Evolutionary conservation across 2,329 filamentous ascomycete genomes (phyloP).

Genomic region (Fusarium sp.): DNA sequence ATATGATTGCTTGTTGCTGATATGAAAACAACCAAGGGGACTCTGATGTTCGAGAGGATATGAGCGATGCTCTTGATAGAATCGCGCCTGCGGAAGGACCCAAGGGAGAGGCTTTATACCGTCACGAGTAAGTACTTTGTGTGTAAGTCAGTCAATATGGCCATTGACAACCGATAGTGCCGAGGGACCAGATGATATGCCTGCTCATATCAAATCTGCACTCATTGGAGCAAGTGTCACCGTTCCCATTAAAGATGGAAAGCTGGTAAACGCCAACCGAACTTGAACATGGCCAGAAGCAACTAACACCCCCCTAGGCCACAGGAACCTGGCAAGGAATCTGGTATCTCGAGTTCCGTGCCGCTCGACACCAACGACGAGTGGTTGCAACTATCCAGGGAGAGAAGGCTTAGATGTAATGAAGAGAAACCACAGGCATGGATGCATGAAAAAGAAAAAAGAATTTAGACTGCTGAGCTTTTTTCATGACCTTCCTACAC

Average conservation of each 20-base stretch:
- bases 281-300: background rate
- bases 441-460: conserved; percentile 3
- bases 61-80: conserved; percentile 92
- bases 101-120: conserved; percentile 80
- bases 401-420: conserved; percentile 66
- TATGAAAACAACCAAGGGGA: conserved; percentile 63
- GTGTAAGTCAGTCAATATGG: background rate
- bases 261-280: conserved; percentile 67
- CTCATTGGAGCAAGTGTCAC: conserved; percentile 90
- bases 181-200: conserved; percentile 95
- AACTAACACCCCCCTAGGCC: conserved; percentile 55
- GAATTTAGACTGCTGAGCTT: conserved; percentile 33
- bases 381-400: conserved; percentile 96
- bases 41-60: conserved; percentile 86
- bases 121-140: conserved; percentile 68
- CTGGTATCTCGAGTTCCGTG: conserved; percentile 93
- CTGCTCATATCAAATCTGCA: conserved; percentile 94
- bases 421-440: conserved; percentile 5
- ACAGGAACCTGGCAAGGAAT: conserved; percentile 87
- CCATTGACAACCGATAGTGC: conserved; percentile 61
- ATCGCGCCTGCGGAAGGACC: conserved; percentile 84
- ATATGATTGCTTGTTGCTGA: conserved; percentile 55
- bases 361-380: conserved; percentile 79
- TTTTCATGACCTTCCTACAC: conserved; percentile 31
- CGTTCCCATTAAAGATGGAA: conserved; percentile 90